These are phyloP conservation scores for Fusarium sp. DNA, from an alignment of 2,329 filamentous ascomycete genomes.

Conservation along the genomic window DNA sequence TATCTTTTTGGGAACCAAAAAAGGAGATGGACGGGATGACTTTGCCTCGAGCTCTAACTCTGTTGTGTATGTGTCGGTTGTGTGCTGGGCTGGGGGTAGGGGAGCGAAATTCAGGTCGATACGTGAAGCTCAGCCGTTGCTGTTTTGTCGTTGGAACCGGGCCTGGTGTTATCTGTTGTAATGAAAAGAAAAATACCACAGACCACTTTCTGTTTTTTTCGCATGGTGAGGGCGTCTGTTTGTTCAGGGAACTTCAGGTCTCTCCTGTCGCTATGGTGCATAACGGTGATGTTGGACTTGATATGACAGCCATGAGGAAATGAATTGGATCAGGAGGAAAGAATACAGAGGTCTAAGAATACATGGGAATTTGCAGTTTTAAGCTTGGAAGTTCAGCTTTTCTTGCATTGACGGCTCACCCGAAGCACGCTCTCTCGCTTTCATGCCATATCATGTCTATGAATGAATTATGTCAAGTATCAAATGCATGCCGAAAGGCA, in stretches of 20 bases:
- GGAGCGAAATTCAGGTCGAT: conserved; percentile 33
- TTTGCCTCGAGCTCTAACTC: conserved; percentile 13
- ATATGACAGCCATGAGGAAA: conserved; percentile 3
- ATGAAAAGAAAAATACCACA: conserved; percentile 43
- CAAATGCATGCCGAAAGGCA: conserved; percentile 12
- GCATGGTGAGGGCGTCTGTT: conserved; percentile 29
- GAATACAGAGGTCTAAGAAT: background rate
- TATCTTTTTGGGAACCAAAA: conserved; percentile 43
- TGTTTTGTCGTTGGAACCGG: conserved; percentile 40
- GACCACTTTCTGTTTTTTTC: conserved; percentile 20
- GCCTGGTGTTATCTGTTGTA: conserved; percentile 45
- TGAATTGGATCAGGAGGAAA: background rate
- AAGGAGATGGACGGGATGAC: conserved; percentile 37
- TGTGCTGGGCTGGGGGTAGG: conserved; percentile 23
- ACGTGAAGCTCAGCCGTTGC: conserved; percentile 43
- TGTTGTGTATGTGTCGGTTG: conserved; percentile 35
- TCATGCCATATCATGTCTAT: conserved; percentile 14
- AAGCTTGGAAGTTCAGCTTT: background rate
- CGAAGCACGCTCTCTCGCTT: conserved; percentile 23
- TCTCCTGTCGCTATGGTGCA: background rate
- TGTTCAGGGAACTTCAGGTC: background rate
- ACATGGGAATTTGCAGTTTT: background rate
- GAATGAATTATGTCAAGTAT: conserved; percentile 25
- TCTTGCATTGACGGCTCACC: conserved; percentile 10
- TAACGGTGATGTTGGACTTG: conserved; percentile 7